Percentiles rank a stretch among this genome's conserved stretches.
These are phyloP conservation scores for Naganishia albida DNA, from an alignment of 1,284 basidiomycete species.

Conservation along the genomic window DNA sequence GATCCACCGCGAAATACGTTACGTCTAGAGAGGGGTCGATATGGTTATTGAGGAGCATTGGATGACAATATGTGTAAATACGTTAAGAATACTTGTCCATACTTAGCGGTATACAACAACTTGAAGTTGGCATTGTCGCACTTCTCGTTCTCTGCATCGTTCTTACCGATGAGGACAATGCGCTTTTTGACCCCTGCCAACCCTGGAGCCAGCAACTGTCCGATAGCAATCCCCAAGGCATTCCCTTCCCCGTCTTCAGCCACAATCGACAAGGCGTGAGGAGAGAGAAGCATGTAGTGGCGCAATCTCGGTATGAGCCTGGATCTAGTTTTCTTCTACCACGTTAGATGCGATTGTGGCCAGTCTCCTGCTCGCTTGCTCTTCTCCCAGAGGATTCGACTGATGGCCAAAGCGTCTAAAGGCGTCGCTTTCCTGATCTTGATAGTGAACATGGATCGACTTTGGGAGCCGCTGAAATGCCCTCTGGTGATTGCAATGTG, in stretches of 20 bases:
- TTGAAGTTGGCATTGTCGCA: background rate
- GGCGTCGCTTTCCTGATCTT: background rate
- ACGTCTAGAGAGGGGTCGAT: no score
- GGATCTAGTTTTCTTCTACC: no score
- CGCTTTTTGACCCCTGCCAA: background rate
- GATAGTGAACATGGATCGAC: background rate
- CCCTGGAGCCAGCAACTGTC: background rate
- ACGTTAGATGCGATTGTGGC: no score
- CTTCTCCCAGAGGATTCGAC: no score
- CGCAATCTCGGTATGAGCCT: no score
- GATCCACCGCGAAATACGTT: background rate
- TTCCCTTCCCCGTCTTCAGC: constrained; percentile 4
- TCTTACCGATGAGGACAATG: background rate
- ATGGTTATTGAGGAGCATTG: no score
- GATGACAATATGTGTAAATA: no score
- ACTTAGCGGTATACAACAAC: background rate
- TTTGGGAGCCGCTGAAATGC: no score
- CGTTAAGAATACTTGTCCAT: background rate
- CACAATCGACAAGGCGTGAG: background rate
- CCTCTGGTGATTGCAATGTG: no score
- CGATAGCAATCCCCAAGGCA: background rate
- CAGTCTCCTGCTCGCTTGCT: no score
- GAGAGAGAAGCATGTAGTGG: no score
- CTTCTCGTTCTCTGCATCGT: background rate
- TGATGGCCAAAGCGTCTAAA: no score